These are phyloP conservation scores for Coemansia sp. DNA, from an alignment of 192 early-diverging fungal genomes.

Conservation along the genomic window DNA sequence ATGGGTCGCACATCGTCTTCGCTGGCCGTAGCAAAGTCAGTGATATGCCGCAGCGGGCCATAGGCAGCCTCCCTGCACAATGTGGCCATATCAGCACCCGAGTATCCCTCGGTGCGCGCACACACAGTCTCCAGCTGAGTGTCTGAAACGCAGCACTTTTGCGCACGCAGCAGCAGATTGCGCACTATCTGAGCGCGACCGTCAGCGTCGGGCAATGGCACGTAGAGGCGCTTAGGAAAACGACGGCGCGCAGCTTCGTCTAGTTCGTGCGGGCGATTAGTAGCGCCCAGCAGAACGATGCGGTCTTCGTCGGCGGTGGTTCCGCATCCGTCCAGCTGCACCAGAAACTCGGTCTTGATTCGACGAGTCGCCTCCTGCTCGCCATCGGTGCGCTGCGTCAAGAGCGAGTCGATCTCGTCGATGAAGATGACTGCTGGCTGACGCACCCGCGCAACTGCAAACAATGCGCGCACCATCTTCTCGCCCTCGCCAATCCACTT, in stretches of 20 bases:
- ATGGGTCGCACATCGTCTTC: constrained; percentile 76
- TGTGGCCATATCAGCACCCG: constrained; percentile 88
- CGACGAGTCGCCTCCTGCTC: constrained; percentile 84
- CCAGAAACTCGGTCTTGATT: constrained; percentile 94
- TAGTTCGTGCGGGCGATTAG: constrained; percentile 83
- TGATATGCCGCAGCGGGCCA: constrained; percentile 75
- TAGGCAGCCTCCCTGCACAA: constrained; percentile 73
- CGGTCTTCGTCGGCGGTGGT: constrained; percentile 76
- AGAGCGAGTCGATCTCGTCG: constrained; percentile 92
- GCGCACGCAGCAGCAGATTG: constrained; percentile 63
- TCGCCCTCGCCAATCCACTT: constrained; percentile 97
- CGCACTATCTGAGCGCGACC: constrained; percentile 68
- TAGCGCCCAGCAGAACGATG: constrained; percentile 77
- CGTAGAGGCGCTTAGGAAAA: constrained; percentile 74
- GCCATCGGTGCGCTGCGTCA: constrained; percentile 86
- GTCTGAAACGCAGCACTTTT: constrained; percentile 59
- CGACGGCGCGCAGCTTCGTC: constrained; percentile 87
- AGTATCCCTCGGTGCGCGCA: constrained; percentile 70
- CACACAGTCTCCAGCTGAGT: constrained; percentile 66
- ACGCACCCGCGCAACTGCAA: constrained; percentile 83
- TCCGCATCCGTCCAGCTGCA: constrained; percentile 76
- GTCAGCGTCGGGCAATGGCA: constrained; percentile 77
- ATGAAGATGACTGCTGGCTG: constrained; percentile 92
- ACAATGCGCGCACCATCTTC: constrained; percentile 89
- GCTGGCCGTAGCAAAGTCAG: constrained; percentile 56